phyloP scores from a whole-genome alignment of 2,329 filamentous ascomycete genomes.

The Fusarium sp. region DNA sequence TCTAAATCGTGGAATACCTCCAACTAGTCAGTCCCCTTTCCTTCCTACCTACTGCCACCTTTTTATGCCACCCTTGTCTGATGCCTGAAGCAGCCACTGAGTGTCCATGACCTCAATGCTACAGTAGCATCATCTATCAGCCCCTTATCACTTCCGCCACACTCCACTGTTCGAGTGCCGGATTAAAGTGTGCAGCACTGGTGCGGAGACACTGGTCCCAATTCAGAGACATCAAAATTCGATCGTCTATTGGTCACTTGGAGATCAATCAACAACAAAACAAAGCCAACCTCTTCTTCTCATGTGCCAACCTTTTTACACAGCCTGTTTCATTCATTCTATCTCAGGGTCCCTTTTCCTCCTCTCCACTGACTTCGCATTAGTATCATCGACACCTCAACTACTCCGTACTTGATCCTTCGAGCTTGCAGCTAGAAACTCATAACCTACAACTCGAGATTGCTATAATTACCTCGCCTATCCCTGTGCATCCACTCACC shows the following conservation, averaged over 20 bases:
- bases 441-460: too few species aligned
- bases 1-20: slow-evolving; percentile 11
- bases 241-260: slow-evolving; percentile 25
- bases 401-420: not conserved
- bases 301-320: slow-evolving; percentile 25
- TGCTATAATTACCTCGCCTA: slow-evolving; percentile 20
- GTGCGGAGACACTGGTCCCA: slow-evolving; percentile 15
- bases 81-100: slow-evolving; percentile 33
- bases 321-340: slow-evolving; percentile 39
- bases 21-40: slow-evolving; percentile 20
- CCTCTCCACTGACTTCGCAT: not conserved
- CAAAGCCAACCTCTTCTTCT: slow-evolving; percentile 33
- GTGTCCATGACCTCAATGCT: slow-evolving; percentile 23
- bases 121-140: slow-evolving; percentile 20
- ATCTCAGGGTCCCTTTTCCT: slow-evolving; percentile 24
- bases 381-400: slow-evolving; percentile 2
- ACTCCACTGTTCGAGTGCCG: slow-evolving; percentile 15
- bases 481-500: slow-evolving; percentile 7
- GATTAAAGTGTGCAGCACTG: not conserved
- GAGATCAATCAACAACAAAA: slow-evolving; percentile 41
- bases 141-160: slow-evolving; percentile 33
- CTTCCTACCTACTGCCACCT: slow-evolving; percentile 17
- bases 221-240: slow-evolving; percentile 10
- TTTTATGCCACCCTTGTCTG: slow-evolving; percentile 20
- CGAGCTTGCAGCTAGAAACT: too few species aligned